These are phyloP conservation scores for Dichomitus squalens DNA, from an alignment of 1,284 basidiomycete genomes.

Conservation along the genomic window DNA sequence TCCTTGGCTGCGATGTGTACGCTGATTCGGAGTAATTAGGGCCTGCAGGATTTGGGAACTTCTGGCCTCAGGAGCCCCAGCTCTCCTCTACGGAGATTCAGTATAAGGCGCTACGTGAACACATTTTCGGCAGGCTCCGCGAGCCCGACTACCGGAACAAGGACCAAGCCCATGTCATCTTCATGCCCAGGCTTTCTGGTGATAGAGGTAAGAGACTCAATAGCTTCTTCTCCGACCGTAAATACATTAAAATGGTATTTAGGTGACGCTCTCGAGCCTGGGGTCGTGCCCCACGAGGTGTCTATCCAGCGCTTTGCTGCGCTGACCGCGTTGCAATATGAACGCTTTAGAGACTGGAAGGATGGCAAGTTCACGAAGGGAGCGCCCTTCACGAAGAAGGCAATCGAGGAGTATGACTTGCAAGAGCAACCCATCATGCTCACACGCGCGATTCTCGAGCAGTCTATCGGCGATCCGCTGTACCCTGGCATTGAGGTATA, in stretches of 20 bases:
- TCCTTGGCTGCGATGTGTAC: not conserved
- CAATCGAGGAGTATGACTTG: conserved; percentile 20
- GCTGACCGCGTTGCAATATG: conserved; percentile 35
- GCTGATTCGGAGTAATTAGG: conserved; percentile 6
- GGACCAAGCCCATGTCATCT: conserved; percentile 19
- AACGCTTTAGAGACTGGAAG: conserved; percentile 33
- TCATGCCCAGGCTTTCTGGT: conserved; percentile 38
- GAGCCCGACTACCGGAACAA: conserved; percentile 18
- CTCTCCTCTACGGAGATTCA: not conserved
- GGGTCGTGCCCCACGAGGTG: not conserved
- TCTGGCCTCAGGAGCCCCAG: conserved; percentile 7
- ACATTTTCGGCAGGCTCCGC: conserved; percentile 23
- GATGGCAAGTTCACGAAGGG: conserved; percentile 27
- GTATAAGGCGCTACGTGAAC: conserved; percentile 9
- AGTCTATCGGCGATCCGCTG: conserved; percentile 36
- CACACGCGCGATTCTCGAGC: conserved; percentile 33
- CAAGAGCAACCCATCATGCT: conserved; percentile 28
- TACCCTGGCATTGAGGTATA: conserved; percentile 33
- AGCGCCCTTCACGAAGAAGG: conserved; percentile 1
- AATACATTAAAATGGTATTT: not conserved
- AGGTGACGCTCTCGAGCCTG: not conserved
- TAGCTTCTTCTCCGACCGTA: no score
- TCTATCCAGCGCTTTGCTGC: conserved; percentile 26
- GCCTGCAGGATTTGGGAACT: conserved; percentile 19
- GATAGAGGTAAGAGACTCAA: conserved; percentile 17